Evolutionary conservation across 1,284 basidiomycete genomes (phyloP), one percentile per base, ranked within the genome.

Genomic region (Leccinum subspadiceum): DNA sequence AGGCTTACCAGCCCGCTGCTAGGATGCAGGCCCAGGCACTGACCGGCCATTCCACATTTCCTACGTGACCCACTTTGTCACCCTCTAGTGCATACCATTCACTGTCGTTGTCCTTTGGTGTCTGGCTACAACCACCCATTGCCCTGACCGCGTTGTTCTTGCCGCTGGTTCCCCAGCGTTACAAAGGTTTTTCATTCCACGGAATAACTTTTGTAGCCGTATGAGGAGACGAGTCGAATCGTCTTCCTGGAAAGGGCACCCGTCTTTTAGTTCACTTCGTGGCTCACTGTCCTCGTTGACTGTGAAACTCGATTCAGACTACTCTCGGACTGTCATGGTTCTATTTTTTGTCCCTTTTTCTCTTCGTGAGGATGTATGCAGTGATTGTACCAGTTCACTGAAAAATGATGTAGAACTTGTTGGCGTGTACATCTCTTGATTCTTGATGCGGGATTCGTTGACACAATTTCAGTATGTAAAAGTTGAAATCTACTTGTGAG

Each of bases 251-350:
- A n/a, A 24, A 31, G 20, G 48, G 57, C 17, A 33, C 57, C 65
- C 62, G 73, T 71, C 74, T 78, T 81, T 82, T 51, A 78, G 81
- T 80, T 73, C 79, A 77, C 79, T 82, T 82, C 71, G 79, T 76
- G 75, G 81, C 78, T 76, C 78, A 68, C 64, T 67, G 59, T 62
- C 61, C 62, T 66, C 17, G 64, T 59, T 55, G 62, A 60, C 63
- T 62, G 67, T 68, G 78, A 70, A 81, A 82, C 81, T 82, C 78
- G 79, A 82, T 78, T 82, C 81, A 81, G 80, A 82, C 81, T 82
- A 81, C 75, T 83, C 79, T 80, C 69, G 73, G 72, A 66, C 76
- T 82, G 77, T 78, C 71, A 71, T 73, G 66, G 44, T 48, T 46
- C 57, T 54, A 20, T 5, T 37, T 57, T 68, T 72, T 70, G 71